Base-by-base conservation (phyloP, 2,329 filamentous ascomycete species). In the Phialemonium atrogriseum region DNA sequence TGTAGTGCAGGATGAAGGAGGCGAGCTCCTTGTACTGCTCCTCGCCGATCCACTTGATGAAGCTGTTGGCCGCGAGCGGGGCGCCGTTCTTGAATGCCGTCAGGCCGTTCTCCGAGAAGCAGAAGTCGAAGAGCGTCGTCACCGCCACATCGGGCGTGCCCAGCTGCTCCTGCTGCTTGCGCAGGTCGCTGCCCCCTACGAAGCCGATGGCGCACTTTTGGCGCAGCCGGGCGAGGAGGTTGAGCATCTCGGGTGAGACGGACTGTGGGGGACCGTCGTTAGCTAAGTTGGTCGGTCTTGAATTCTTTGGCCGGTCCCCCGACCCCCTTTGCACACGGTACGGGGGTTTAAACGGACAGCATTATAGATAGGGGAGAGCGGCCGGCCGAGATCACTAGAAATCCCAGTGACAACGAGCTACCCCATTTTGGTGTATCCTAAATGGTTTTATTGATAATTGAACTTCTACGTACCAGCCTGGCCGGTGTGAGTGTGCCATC, bases 151-250 rank as follows among this genome's bases (percentile, higher is more conserved):
- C 64, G 16, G 73, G 56, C 4, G 75, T 71, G 55, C 87, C 87
- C 40, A 96, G 75, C 66, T 96, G 89, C 62, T 96, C 91, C 62
- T 96, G 86, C 64, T 96, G 91, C 69, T 98, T 96, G 56, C 60
- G 65, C 41, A 94, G 75, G 69, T 96, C 83, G 49, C 84, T 91
- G 55, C 91, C 91, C 51, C 91, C 91, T 39, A 96, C 88, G 64
- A 77, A 94, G 47, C 87, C 88, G 51, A 94, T 86, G 49, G 86
- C 84, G 52, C 84, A 81, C 59, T 91, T 87, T 56, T 91, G 73
- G 45, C 91, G 85, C 47, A 96, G 79, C 31, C 69, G 68, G 28
- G 80, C 72, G 51, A 96, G 84, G 41, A 89, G 68, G 42, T 75
- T 60, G 44, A 94, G 80, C 72, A 94, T 91, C 58, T 94, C 84